phyloP scores from a whole-genome alignment of 257 asterid genomes.

The Fraxinus americana region DNA sequence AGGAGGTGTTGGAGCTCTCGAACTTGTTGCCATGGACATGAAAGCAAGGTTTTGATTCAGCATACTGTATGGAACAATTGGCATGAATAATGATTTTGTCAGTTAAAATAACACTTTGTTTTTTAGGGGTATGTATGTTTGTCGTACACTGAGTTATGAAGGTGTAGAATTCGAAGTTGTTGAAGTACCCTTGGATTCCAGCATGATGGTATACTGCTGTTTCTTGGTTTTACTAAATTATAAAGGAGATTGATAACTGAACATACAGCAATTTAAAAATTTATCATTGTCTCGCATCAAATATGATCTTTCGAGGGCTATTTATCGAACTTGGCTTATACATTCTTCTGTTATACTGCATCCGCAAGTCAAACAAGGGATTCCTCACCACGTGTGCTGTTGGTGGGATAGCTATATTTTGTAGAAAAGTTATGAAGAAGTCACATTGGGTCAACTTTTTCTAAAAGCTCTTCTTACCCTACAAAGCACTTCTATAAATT shows the following conservation, averaged over 20 bases:
- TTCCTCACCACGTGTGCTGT: too few species aligned
- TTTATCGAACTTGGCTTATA: too few species aligned
- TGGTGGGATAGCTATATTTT: too few species aligned
- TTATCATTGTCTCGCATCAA: not conserved
- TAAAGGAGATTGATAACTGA: constrained; percentile 14
- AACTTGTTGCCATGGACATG: constrained; percentile 99
- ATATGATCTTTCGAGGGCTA: constrained; percentile 11
- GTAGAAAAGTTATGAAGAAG: too few species aligned
- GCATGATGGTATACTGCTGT: constrained; percentile 67
- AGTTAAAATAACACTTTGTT: constrained; percentile 22
- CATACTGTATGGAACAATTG: constrained; percentile 20
- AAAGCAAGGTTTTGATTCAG: constrained; percentile 78
- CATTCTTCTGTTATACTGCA: too few species aligned
- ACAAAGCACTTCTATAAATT: too few species aligned
- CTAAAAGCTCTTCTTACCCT: too few species aligned
- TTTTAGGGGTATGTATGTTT: constrained; percentile 98
- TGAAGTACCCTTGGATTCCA: constrained; percentile 81
- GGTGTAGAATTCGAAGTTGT: constrained; percentile 96
- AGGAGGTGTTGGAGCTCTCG: constrained; percentile 99
- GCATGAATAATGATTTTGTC: constrained; percentile 19
- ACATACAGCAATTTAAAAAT: not conserved
- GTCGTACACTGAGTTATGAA: constrained; percentile 96
- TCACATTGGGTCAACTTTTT: too few species aligned
- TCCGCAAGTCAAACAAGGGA: too few species aligned
- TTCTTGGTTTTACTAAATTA: constrained; percentile 20